A percentile compares a stretch with the other conserved stretches of the same genome.
These are phyloP conservation scores for Globisporangium mamillatum DNA, from an alignment of 352 stramenopile genomes.

Conservation along the genomic window DNA sequence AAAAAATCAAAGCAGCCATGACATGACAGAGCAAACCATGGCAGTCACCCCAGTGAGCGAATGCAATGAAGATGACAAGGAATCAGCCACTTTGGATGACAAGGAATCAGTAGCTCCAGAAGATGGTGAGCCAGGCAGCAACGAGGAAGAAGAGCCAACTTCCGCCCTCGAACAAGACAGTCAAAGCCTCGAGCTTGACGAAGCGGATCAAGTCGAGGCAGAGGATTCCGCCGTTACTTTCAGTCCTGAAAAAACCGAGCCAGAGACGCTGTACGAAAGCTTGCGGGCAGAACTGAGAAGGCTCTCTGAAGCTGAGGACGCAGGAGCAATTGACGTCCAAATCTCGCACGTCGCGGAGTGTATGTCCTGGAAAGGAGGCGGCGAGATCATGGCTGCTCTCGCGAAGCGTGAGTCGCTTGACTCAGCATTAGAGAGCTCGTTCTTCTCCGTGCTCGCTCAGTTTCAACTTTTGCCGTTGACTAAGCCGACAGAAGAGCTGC, in stretches of 20 bases:
- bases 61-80: not conserved
- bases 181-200: not conserved
- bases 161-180: not conserved
- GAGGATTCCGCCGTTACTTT: not conserved
- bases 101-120: not conserved
- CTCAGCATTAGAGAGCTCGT: constrained; percentile 23
- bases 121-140: not conserved
- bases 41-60: not conserved
- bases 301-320: constrained; percentile 20
- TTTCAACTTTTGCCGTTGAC: constrained; percentile 23
- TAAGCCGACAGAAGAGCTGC: constrained; percentile 14
- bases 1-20: constrained; percentile 7
- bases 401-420: constrained; percentile 19
- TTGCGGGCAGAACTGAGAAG: constrained; percentile 25
- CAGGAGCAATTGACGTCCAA: constrained; percentile 21
- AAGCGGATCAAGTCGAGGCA: not conserved
- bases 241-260: not conserved
- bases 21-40: not conserved
- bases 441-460: constrained; percentile 30
- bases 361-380: constrained; percentile 21
- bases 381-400: constrained; percentile 16
- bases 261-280: not conserved
- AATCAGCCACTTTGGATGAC: not conserved
- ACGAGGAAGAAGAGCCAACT: constrained; percentile 1
- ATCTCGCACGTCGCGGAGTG: constrained; percentile 19